These are phyloP conservation scores for Acacia pycnantha DNA, from an alignment of 331 rosid genomes.

Conservation along the genomic window DNA sequence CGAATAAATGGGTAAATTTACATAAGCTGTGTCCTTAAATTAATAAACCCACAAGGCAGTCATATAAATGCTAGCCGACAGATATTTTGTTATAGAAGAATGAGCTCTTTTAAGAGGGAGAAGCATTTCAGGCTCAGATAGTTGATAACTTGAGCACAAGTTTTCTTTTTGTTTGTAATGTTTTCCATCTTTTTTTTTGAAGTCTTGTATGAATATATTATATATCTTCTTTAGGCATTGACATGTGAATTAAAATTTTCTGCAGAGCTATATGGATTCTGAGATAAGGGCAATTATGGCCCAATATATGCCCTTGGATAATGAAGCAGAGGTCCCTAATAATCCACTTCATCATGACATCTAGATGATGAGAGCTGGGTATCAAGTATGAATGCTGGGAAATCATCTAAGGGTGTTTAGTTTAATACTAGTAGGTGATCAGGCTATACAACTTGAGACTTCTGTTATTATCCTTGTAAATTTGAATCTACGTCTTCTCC, in stretches of 20 bases:
- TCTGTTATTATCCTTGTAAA: slow-evolving; percentile 31
- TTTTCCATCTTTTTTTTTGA: not conserved
- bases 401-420: not conserved
- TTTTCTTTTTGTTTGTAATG: not conserved
- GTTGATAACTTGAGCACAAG: not conserved
- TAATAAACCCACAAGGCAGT: not conserved
- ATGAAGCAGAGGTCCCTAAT: slow-evolving; percentile 53
- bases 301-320: slow-evolving; percentile 98
- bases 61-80: not conserved
- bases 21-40: not conserved
- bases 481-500: slow-evolving; percentile 3
- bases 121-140: not conserved
- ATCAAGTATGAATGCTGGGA: slow-evolving; percentile 10
- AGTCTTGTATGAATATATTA: not conserved
- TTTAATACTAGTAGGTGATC: not conserved
- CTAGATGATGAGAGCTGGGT: slow-evolving; percentile 22
- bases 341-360: slow-evolving; percentile 44
- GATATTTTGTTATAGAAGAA: not conserved
- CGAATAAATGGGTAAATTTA: not conserved
- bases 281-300: slow-evolving; percentile 96
- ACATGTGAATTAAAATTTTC: slow-evolving; percentile 1
- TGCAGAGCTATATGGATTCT: slow-evolving; percentile 93
- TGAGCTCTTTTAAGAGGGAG: not conserved
- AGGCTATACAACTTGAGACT: not conserved
- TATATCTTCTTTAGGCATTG: not conserved